Evolutionary conservation across 805 yeast genomes (phyloP).

Genomic region (Candida jianshihensis): DNA sequence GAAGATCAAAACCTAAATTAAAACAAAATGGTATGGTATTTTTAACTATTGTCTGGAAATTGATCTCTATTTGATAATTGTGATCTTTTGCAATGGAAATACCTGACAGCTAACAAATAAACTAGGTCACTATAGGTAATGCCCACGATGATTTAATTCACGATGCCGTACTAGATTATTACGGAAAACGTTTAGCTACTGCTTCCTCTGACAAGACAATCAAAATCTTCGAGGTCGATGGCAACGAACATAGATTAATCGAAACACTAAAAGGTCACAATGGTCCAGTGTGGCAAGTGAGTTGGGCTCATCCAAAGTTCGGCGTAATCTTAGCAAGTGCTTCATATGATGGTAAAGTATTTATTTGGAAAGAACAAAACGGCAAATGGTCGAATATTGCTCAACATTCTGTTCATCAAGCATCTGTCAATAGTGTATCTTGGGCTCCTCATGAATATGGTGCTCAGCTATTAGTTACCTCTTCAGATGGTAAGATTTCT

Average conservation of each 20-base stretch:
- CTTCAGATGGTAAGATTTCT: conserved; percentile 89
- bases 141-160: conserved; percentile 92
- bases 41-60: too few species aligned
- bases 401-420: conserved; percentile 82
- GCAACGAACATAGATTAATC: conserved; percentile 70
- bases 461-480: conserved; percentile 81
- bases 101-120: too few species aligned
- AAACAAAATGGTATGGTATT: too few species aligned
- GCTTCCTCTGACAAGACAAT: conserved; percentile 95
- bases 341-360: conserved; percentile 90
- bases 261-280: conserved; percentile 91
- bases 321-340: conserved; percentile 93
- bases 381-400: conserved; percentile 85
- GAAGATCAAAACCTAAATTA: too few species aligned
- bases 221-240: conserved; percentile 86
- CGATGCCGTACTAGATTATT: conserved; percentile 95
- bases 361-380: conserved; percentile 92
- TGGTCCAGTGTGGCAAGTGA: conserved; percentile 98
- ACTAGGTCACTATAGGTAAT: conserved; percentile 80
- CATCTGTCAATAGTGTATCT: conserved; percentile 86
- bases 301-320: conserved; percentile 98
- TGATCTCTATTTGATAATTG: too few species aligned
- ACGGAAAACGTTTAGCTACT: conserved; percentile 92
- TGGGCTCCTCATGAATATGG: conserved; percentile 99
- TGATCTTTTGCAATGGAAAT: too few species aligned